Evolutionary conservation across 2,329 filamentous ascomycete genomes (phyloP), one percentile per base, ranked within the genome.

Genomic region (Sarocladium oryzae): DNA sequence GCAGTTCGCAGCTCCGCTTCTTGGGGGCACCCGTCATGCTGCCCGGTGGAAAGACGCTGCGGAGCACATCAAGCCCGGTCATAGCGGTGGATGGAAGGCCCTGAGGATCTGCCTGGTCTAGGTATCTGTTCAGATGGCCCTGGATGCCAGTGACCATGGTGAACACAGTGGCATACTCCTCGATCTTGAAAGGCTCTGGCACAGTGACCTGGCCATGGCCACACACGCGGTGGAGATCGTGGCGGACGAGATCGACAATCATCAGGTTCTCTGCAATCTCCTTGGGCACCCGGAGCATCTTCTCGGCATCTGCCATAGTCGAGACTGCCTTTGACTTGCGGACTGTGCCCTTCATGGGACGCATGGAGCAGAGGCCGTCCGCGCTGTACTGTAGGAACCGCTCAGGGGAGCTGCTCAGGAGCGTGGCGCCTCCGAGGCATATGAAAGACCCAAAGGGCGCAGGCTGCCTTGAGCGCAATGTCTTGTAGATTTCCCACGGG

Each of bases 21-120:
- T 89, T 89, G 0, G 85, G 86, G 0, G 85, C 85, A 15, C 86
- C 86, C 1, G 85, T 89, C 86, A 89, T 89, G 40, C 79, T 84
- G 1, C 86, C 86, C 0, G 85, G 83, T 0, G 86, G 85, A 2
- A 89, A 70, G 20, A 77, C 82, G 18, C 74, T 66, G 13, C 78
- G 74, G 2, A 89, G 72, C 8, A 85, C 79, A 40, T 82, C 76
- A 32, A 85, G 69, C 4, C 81, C 84, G 56, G 82, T 81, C 82
- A 48, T 36, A 18, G 51, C 33, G 15, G 18, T 18, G 9, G 35
- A 26, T n/a, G 30, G 23, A 2, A 28, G 21, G 4, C 11, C 6
- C 20, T 49, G 46, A 10, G 46, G 24, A 10, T 49, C 5, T 46
- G 46, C 5, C 4, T 6, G 11, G 46, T 10, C 30, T 13, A 49